Percentiles rank a stretch among this genome's conserved stretches.
These are phyloP conservation scores for Penicillium sp. DNA, from an alignment of 2,329 filamentous ascomycete genomes.

Conservation along the genomic window DNA sequence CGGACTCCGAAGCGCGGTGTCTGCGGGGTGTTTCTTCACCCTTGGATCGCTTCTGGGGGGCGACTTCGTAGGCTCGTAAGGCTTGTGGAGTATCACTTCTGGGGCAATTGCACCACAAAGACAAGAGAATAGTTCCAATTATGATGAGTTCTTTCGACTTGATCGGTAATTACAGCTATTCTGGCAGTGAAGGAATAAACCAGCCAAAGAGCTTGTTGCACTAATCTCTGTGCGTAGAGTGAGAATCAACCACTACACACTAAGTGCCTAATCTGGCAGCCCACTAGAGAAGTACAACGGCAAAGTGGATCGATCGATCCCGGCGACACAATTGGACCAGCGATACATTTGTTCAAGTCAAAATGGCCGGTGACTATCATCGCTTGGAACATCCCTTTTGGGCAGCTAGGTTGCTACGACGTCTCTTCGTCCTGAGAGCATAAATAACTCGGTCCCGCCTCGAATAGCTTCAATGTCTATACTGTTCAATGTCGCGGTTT, in stretches of 20 bases:
- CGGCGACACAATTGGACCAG: neutral
- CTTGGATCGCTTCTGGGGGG: conserved; percentile 61
- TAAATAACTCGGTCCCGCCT: neutral
- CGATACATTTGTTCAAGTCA: neutral
- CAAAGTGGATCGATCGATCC: neutral
- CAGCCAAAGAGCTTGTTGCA: neutral
- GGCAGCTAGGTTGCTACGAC: neutral
- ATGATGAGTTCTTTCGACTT: neutral
- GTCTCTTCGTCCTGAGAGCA: neutral
- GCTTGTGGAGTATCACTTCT: conserved; percentile 34
- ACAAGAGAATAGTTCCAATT: neutral
- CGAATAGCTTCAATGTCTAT: neutral
- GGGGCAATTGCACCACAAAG: conserved; percentile 28
- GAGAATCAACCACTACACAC: too few relatives aligned
- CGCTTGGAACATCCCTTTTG: conserved; percentile 14
- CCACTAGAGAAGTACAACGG: neutral
- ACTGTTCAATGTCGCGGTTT: conserved; percentile 1
- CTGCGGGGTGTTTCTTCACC: conserved; percentile 51
- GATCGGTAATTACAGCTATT: neutral
- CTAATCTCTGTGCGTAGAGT: neutral
- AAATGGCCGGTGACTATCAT: neutral
- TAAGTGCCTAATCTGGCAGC: conserved; percentile 7
- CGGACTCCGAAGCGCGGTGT: conserved; percentile 1
- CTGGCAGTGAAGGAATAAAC: too few relatives aligned
- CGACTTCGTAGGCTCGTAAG: conserved; percentile 39